Evolutionary conservation across 148 eudicot genomes (phyloP).

Genomic region (Persicaria tinctoria): DNA sequence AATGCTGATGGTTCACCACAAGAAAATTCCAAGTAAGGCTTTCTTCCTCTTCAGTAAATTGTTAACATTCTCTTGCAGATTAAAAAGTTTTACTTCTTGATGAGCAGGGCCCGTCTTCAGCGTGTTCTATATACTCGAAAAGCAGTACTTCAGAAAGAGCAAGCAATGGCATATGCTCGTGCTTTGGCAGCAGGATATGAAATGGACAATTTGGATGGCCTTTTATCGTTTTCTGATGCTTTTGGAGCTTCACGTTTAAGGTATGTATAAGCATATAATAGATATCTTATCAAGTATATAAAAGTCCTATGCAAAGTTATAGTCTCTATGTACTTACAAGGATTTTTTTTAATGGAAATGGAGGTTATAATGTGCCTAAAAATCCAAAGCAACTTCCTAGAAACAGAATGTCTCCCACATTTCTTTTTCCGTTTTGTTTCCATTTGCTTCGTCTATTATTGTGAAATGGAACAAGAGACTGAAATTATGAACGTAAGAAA

Average conservation of each 20-base stretch:
- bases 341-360: not conserved
- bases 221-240: conserved; percentile 59
- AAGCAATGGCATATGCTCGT: conserved; percentile 91
- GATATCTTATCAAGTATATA: not conserved
- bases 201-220: conserved; percentile 53
- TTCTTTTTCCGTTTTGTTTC: not conserved
- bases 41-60: conserved; percentile 8
- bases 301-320: not conserved
- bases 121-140: conserved; percentile 75
- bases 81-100: conserved; percentile 10
- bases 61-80: not conserved
- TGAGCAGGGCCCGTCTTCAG: conserved; percentile 58
- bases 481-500: not conserved
- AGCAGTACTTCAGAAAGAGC: conserved; percentile 67
- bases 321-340: not conserved
- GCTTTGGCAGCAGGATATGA: conserved; percentile 82
- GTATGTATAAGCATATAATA: conserved; percentile 22
- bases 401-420: not conserved
- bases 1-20: conserved; percentile 32
- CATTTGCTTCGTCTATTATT: not conserved
- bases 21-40: conserved; percentile 64
- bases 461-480: not conserved
- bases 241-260: conserved; percentile 88
- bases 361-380: not conserved
- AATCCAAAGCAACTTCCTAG: not conserved